Evolutionary conservation across 2,329 filamentous ascomycete species (phyloP), one percentile per base, ranked within the genome.

Genomic region (Xylariaceae sp.): DNA sequence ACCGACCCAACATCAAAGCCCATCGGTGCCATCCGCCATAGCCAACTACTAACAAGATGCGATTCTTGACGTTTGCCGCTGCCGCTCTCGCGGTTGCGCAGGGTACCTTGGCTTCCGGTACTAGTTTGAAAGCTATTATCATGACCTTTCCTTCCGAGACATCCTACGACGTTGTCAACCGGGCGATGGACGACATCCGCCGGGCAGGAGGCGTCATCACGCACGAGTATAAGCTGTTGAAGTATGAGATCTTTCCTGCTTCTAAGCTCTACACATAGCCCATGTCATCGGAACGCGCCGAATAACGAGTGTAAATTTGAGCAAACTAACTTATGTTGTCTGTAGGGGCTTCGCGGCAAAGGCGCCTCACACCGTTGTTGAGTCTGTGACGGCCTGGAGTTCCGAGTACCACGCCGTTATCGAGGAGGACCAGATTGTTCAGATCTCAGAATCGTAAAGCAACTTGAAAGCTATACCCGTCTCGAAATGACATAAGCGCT

Each of bases 291-390:
- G 53, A 35, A 18, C 55, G 44, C n/a, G 23, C 44, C 15, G 39
- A 47, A n/a, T 11, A 41, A 41, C 49, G 13, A 37, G 17, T 15
- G 57, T 30, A 49, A n/a, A 61, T 35, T 58, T 10, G 3, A 15
- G 8, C 7, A 41, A 41, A 62, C 66, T 66, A 53, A 65, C 51
- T 18, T 4, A 13, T 45, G 13, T 67, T 56, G 69, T 77, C 65
- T 75, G 49, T 34, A 94, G 89, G 77, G 90, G 88, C 51, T 94
- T 95, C 72, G 84, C 90, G 37, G 88, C 88, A 55, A 85, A 88
- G 64, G 87, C 88, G 39, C 86, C 90, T 1, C 83, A 84, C 59
- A 84, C 85, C 67, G 82, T 86, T 17, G 79, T 96, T 58, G 80
- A 90, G 60, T 80, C 80, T 4, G 82, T 96, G 35, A 82, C 87